These are phyloP conservation scores for Corniculantispora saksenae DNA, from an alignment of 2,329 filamentous ascomycete genomes.

Conservation along the genomic window DNA sequence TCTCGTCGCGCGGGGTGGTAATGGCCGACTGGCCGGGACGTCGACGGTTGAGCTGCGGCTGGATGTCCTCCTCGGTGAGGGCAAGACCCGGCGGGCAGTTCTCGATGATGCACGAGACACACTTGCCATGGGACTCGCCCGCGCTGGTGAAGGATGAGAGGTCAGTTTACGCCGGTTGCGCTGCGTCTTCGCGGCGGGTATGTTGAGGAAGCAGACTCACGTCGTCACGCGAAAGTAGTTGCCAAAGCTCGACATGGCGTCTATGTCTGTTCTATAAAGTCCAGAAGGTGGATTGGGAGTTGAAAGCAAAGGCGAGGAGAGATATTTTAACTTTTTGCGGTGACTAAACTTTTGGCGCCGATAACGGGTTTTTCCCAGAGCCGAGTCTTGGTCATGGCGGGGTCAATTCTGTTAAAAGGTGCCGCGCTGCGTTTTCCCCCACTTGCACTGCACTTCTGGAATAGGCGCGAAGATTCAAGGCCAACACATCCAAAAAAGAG, in stretches of 20 bases:
- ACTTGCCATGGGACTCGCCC: conserved; percentile 79
- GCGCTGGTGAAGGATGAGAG: conserved; percentile 36
- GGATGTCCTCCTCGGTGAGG: conserved; percentile 83
- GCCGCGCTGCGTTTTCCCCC: too few relatives aligned
- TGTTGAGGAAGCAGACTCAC: conserved; percentile 53
- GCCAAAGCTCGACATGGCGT: conserved; percentile 79
- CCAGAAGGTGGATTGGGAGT: background rate
- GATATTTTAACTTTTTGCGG: conserved; percentile 1
- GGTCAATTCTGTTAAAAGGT: too few relatives aligned
- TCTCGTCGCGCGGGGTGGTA: conserved; percentile 90
- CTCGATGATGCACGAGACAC: conserved; percentile 93
- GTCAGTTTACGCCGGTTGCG: background rate
- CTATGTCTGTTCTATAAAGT: conserved; percentile 17
- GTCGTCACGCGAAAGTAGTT: conserved; percentile 78
- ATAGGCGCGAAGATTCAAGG: too few relatives aligned
- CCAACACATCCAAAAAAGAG: too few relatives aligned
- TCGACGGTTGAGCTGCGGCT: conserved; percentile 89
- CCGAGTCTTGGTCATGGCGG: too few relatives aligned
- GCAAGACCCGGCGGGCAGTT: conserved; percentile 85
- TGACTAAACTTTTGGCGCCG: too few relatives aligned
- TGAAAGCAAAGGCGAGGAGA: background rate
- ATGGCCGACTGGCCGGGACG: conserved; percentile 87
- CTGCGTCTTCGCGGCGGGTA: background rate
- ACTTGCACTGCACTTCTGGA: too few relatives aligned
- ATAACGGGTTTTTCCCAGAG: too few relatives aligned